Evolutionary conservation across 2,329 filamentous ascomycete genomes (phyloP), one percentile per base, ranked within the genome.

Genomic region (Cephalotrichum gorgonifer): DNA sequence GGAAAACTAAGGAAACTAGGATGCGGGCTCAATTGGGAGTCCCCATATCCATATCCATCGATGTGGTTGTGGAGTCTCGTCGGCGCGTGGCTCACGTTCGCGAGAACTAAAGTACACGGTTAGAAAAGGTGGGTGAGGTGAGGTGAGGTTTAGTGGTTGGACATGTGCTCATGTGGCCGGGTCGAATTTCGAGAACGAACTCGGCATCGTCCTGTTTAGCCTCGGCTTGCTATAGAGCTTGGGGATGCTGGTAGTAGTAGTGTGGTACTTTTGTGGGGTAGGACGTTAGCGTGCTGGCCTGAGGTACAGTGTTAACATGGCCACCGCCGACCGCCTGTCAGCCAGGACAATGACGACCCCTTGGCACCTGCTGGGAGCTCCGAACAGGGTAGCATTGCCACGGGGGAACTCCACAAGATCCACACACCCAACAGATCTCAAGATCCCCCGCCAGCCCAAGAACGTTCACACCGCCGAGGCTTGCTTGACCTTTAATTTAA

Each of bases 111-210:
- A 22, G 33, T 9, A 43, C 23, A n/a, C 17, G 43, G n/a, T 7
- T 5, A 33, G 44, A 47, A 31, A 38, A 11, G 25, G 42, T 5
- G 33, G 20, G 30, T 38, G 11, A 27, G 33, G 8, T 38, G 25
- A 17, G 44, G 33, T 39, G 23, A 30, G 30, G 30, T 5, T 22
- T n/a, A n/a, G n/a, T n/a, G n/a, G n/a, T n/a, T n/a, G 38, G 43
- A 48, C 41, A 43, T 43, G 44, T 47, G 44, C 44, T 47, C 28
- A 33, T 22, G 22, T 14, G n/a, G n/a, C n/a, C n/a, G n/a, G n/a
- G n/a, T 27, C 20, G 43, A 28, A 27, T 11, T 20, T 20, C 35
- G 35, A 39, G 33, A 41, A 27, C 23, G n/a, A n/a, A n/a, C 22
- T 39, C 35, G 35, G 35, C 35, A n/a, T 20, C 15, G 35, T 20